These are phyloP conservation scores for Cicer arietinum DNA, from an alignment of 306 rosid genomes.

Conservation along the genomic window DNA sequence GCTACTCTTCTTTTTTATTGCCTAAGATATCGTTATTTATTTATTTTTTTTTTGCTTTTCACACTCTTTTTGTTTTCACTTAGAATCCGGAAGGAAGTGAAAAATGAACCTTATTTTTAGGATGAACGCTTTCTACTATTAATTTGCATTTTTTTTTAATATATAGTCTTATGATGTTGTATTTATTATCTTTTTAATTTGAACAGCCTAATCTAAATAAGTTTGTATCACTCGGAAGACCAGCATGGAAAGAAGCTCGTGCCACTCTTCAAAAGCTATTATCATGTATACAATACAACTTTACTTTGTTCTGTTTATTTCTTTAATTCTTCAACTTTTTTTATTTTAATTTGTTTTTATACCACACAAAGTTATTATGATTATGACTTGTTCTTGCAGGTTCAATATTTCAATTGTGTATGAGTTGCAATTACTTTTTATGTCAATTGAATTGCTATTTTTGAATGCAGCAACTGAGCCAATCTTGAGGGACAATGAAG, in stretches of 20 bases:
- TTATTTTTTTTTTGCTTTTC: background rate
- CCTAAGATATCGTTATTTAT: constrained; percentile 24
- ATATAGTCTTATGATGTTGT: constrained; percentile 2
- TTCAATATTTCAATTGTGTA: constrained; percentile 30
- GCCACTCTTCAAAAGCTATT: constrained; percentile 83
- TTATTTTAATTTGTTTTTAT: background rate
- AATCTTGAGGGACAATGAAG: constrained; percentile 75
- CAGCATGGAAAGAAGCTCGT: constrained; percentile 98
- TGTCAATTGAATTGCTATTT: constrained; percentile 12
- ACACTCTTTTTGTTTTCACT: constrained; percentile 34
- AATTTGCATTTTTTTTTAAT: constrained; percentile 11
- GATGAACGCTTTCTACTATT: background rate
- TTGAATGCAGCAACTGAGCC: constrained; percentile 74
- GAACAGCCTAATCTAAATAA: constrained; percentile 81
- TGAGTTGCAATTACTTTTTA: constrained; percentile 24
- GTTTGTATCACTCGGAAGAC: constrained; percentile 85
- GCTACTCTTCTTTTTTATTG: background rate
- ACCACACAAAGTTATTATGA: background rate
- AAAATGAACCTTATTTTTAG: constrained; percentile 8
- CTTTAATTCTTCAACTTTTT: background rate
- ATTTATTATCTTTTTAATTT: constrained; percentile 9
- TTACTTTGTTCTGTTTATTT: background rate
- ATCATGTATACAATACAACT: constrained; percentile 59
- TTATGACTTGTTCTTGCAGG: constrained; percentile 7
- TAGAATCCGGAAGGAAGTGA: constrained; percentile 20